Conservation (phyloP, 306 rosid genomes). For the Gastrolobium villosum region DNA sequence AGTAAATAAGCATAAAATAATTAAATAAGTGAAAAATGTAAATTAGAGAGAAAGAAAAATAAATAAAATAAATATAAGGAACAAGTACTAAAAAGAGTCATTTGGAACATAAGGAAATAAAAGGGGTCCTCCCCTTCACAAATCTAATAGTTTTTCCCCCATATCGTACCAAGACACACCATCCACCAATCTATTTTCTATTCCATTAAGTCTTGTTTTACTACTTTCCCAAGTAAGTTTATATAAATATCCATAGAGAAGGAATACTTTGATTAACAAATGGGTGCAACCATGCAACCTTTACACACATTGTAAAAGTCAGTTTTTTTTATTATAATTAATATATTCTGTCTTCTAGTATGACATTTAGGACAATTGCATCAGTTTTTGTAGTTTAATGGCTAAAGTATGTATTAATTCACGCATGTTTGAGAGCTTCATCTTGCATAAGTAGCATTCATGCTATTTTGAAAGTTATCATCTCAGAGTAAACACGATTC, state of each 20-base stretch:
- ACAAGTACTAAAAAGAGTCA: too few species aligned
- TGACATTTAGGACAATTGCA: slow-evolving; percentile 12
- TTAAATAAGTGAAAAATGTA: too few species aligned
- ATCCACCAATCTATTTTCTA: too few species aligned
- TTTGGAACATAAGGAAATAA: too few species aligned
- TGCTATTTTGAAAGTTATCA: background rate
- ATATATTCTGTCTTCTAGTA: background rate
- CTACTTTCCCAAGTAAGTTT: too few species aligned
- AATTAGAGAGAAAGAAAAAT: too few species aligned
- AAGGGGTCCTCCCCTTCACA: too few species aligned
- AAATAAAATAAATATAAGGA: too few species aligned
- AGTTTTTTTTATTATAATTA: background rate
- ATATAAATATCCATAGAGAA: background rate
- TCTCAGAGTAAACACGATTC: background rate
- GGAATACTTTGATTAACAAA: background rate
- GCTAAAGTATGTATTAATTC: background rate
- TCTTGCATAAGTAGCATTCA: background rate
- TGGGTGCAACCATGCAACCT: slow-evolving; percentile 23
- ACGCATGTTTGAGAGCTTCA: background rate
- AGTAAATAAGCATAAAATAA: too few species aligned
- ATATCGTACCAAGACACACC: too few species aligned
- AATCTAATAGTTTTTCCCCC: too few species aligned
- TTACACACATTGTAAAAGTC: background rate
- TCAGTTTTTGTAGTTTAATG: background rate
- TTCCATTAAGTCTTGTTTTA: too few species aligned